phyloP scores from a whole-genome alignment of 768 basidiomycete genomes.

The Boletus edulis region DNA sequence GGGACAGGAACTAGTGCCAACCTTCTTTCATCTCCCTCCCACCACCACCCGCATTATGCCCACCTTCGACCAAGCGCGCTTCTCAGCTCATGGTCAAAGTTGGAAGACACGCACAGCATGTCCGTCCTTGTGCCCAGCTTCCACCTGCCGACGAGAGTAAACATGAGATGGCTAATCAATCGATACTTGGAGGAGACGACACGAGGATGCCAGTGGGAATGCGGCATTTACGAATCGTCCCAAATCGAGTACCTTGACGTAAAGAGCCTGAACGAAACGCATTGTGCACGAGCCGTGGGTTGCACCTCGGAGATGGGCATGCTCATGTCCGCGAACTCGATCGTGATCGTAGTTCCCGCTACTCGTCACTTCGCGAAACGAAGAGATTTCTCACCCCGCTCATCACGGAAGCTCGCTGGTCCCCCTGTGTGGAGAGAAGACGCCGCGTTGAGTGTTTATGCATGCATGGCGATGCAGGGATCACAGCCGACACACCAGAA shows the following conservation, averaged over 20 bases:
- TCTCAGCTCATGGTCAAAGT: constrained; percentile 27
- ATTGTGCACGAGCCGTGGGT: constrained; percentile 4
- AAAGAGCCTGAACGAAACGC: constrained; percentile 33
- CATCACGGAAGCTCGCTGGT: constrained; percentile 21
- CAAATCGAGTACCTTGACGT: constrained; percentile 59
- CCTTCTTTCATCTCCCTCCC: neutral
- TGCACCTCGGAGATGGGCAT: constrained; percentile 16
- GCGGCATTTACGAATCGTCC: constrained; percentile 26
- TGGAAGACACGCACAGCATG: constrained; percentile 49
- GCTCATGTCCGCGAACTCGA: constrained; percentile 2
- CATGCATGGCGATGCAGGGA: constrained; percentile 6
- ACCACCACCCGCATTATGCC: neutral
- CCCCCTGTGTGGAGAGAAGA: constrained; percentile 22
- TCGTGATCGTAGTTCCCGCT: constrained; percentile 12
- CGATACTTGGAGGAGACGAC: constrained; percentile 46
- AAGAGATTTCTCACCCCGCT: constrained; percentile 37
- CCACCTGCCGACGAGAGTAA: constrained; percentile 32
- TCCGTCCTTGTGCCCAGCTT: constrained; percentile 51
- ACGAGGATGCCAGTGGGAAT: constrained; percentile 20
- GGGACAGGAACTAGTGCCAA: neutral
- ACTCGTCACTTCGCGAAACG: constrained; percentile 53
- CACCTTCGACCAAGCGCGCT: neutral
- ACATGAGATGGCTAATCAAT: constrained; percentile 44
- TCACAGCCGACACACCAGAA: constrained; percentile 8
- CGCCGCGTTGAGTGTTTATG: constrained; percentile 5